Percentiles rank a stretch among this genome's conserved stretches.
phyloP scores from a whole-genome alignment of 2,329 filamentous ascomycete species.

The Xylariales sp. region DNA sequence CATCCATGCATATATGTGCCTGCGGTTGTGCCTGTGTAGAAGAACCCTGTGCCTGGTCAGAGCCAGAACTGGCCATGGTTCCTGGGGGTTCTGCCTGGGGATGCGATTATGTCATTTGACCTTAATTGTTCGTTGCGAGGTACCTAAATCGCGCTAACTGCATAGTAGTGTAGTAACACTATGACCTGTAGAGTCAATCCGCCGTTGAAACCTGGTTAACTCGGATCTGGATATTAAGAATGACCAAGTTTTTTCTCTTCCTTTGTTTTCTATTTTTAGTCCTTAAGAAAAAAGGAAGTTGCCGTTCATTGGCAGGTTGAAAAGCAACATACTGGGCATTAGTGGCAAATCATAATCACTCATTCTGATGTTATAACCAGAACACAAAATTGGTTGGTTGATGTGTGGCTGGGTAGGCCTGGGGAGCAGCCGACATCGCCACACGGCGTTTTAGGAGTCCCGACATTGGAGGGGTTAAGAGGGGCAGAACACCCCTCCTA shows the following conservation, averaged over 20 bases:
- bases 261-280: too few relatives aligned
- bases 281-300: too few relatives aligned
- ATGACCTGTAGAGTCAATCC: too few relatives aligned
- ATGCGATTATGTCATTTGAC: slow-evolving; percentile 13
- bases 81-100: background rate
- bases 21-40: background rate
- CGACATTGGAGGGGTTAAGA: slow-evolving; percentile 27
- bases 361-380: background rate
- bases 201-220: too few relatives aligned
- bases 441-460: background rate
- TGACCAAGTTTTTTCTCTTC: too few relatives aligned
- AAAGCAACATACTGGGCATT: too few relatives aligned
- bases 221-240: too few relatives aligned
- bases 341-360: background rate
- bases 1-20: background rate
- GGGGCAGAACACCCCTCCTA: slow-evolving; percentile 12
- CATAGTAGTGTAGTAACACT: background rate
- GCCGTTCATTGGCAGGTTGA: too few relatives aligned
- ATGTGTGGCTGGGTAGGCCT: too few relatives aligned
- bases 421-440: too few relatives aligned
- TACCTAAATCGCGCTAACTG: too few relatives aligned
- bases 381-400: too few relatives aligned
- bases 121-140: background rate
- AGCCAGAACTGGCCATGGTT: background rate
- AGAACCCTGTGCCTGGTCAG: background rate